Percentiles rank a stretch among this genome's conserved stretches.
phyloP scores from a whole-genome alignment of 2,329 filamentous ascomycete genomes.

The Colletotrichum incanum region DNA sequence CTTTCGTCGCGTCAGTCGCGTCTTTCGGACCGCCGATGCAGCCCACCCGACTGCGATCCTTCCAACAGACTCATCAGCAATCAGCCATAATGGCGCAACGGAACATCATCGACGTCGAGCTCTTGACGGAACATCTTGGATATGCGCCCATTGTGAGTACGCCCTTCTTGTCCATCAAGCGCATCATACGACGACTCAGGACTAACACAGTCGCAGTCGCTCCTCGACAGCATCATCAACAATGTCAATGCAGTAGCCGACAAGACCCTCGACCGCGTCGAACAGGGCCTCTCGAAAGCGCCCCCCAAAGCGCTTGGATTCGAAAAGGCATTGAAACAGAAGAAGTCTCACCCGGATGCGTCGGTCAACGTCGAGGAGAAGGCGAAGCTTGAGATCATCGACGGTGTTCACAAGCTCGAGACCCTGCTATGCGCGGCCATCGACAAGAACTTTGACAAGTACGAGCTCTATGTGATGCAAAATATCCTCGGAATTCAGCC shows the following conservation, averaged over 20 bases:
- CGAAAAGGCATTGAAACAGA: conserved; percentile 51
- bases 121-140: conserved; percentile 95
- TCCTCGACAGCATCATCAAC: conserved; percentile 99
- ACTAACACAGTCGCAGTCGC: conserved; percentile 70
- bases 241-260: conserved; percentile 94
- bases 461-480: conserved; percentile 90
- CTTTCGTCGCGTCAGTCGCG: conserved; percentile 43
- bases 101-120: conserved; percentile 69
- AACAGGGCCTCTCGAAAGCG: conserved; percentile 83
- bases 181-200: conserved; percentile 19
- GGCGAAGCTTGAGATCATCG: conserved; percentile 81
- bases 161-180: conserved; percentile 27
- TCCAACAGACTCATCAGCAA: conserved; percentile 5
- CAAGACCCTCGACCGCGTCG: conserved; percentile 89
- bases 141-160: conserved; percentile 89
- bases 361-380: conserved; percentile 56
- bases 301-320: conserved; percentile 88
- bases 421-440: conserved; percentile 86
- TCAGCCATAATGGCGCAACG: conserved; percentile 44
- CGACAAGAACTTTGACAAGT: conserved; percentile 88
- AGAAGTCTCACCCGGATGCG: conserved; percentile 53
- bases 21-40: conserved; percentile 20
- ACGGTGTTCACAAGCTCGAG: conserved; percentile 88
- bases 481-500: conserved; percentile 83
- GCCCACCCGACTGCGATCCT: conserved; percentile 11